Evolutionary conservation across 78 protist genomes (phyloP).

Genomic region (Pigoraptor vietnamica): DNA sequence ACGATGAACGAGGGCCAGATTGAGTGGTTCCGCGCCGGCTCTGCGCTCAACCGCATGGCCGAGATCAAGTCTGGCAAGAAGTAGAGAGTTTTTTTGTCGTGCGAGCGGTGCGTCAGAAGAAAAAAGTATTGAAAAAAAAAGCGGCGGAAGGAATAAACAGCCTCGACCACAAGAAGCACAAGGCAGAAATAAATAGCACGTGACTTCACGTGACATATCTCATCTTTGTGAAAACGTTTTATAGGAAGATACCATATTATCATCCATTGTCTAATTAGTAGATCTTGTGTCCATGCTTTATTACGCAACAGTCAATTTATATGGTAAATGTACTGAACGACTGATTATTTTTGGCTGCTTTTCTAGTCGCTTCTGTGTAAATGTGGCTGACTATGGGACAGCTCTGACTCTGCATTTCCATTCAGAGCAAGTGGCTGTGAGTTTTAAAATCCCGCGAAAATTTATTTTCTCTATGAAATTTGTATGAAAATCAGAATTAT

Average conservation of each 20-base stretch:
- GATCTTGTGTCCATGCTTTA: not conserved
- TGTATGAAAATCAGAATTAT: no score
- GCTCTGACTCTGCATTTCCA: no score
- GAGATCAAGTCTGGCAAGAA: not conserved
- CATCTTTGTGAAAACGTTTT: not conserved
- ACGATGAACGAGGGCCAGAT: slow-evolving; percentile 89
- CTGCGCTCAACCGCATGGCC: slow-evolving; percentile 79
- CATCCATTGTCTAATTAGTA: not conserved
- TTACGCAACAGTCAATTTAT: no score
- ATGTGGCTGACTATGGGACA: no score
- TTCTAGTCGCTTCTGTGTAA: no score
- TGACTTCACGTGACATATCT: not conserved
- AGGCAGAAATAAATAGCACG: not conserved
- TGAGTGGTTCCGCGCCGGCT: slow-evolving; percentile 90
- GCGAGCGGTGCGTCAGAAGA: not conserved
- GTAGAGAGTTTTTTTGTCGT: not conserved
- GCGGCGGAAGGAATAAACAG: not conserved
- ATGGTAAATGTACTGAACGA: no score
- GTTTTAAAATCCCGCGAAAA: no score
- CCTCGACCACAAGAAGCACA: not conserved
- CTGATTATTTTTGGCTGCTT: no score
- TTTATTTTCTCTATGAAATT: no score
- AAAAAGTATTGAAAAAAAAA: not conserved
- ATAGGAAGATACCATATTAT: not conserved
- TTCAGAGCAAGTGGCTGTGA: no score